Percentiles rank a stretch among this genome's conserved stretches.
These are phyloP conservation scores for Aureobasidium sp. DNA, from an alignment of 2,329 filamentous ascomycete genomes.

Conservation along the genomic window DNA sequence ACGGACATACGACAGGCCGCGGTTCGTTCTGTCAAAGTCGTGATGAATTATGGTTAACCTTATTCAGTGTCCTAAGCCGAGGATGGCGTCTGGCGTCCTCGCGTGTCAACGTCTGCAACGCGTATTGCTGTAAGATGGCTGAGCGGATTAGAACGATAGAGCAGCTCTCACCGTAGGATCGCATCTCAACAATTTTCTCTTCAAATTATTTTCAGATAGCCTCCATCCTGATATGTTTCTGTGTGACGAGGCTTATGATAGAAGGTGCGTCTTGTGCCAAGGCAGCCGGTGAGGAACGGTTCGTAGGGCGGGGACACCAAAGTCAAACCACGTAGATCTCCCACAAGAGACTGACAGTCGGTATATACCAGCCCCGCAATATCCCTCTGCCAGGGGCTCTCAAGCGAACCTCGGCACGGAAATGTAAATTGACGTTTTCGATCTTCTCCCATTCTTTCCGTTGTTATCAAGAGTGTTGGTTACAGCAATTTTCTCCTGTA, in stretches of 20 bases:
- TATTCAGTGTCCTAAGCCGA: not conserved
- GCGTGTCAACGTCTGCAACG: not conserved
- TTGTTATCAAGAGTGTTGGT: not conserved
- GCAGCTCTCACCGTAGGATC: not conserved
- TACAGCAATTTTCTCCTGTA: not conserved
- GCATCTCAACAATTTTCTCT: too few relatives aligned
- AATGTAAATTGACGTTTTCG: not conserved
- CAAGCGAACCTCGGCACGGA: not conserved
- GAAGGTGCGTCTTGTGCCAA: not conserved
- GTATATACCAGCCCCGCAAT: not conserved
- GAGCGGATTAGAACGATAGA: not conserved
- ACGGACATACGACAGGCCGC: not conserved
- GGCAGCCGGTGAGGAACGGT: not conserved
- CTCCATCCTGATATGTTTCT: not conserved
- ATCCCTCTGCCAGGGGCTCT: not conserved
- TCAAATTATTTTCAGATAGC: not conserved
- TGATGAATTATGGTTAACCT: not conserved
- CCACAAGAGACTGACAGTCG: not conserved
- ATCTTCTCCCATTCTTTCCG: too few relatives aligned
- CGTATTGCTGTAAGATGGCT: not conserved
- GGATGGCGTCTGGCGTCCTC: not conserved
- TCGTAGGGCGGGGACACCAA: not conserved
- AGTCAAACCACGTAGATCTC: constrained; percentile 2
- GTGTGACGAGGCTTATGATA: not conserved
- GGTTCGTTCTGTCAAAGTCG: constrained; percentile 5